Base-by-base conservation (phyloP, 225 moss, liverwort and hornwort species). In the Sphagnum contortum region DNA sequence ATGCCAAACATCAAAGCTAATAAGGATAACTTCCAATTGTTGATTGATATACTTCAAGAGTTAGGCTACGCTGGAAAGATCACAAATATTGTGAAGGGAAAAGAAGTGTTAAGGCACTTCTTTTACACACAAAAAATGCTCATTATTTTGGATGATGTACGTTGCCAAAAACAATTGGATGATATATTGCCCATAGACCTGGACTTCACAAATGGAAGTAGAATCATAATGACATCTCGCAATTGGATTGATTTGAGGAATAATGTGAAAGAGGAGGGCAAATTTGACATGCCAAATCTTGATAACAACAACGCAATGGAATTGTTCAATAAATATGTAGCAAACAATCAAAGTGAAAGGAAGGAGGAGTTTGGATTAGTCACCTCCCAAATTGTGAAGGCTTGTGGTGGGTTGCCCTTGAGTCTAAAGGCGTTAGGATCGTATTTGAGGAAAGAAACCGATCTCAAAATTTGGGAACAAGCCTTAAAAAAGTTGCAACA, bases 391-490 rank as follows among this genome's bases (percentile, higher is more conserved):
- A 67, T 67, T 67, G 67, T 67, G 47, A 58, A 48, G 5, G 48
- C 57, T 48, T 67, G 67, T 29, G 48, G 49, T 49, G 57, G 67
- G 8, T 58, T 67, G 12, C 67, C 57, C 14, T 67, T 67, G 57
- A 67, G 57, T 67, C 57, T 67, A 58, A 49, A 67, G 54, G 67
- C 47, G 7, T 57, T 67, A 48, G 67, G 67, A 10, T 47, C 11
- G 2, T 48, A 9, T 8, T 57, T 67, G 12, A 5, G 44, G 49
- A 29, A 49, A 13, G 55, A 67, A 9, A 45, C 48, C 7, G 14
- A 49, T 11, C 12, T 67, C 57, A 57, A 58, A 58, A 67, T 58
- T 57, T 67, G 57, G 67, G 56, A 67, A 58, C n/a, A 29, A 49
- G 49, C 67, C 8, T 58, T 58, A 8, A 45, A 67, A 8, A 67